phyloP scores from a whole-genome alignment of 371 early-diverging fungal genomes.

The Apophysomyces trapeziformis region DNA sequence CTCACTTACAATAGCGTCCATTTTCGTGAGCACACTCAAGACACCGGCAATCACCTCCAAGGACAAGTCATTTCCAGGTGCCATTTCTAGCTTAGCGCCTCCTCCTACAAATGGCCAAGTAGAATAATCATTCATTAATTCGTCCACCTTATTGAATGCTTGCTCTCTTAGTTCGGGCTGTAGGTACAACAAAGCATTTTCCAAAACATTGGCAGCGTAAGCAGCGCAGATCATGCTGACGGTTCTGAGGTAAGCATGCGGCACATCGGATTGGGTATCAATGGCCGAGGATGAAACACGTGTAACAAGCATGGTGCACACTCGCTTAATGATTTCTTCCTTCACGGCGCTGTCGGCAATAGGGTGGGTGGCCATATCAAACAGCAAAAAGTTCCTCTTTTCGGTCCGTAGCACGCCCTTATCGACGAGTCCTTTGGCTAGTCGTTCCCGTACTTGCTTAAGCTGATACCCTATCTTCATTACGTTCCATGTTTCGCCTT shows the following conservation, averaged over 20 bases:
- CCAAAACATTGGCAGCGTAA: constrained; percentile 94
- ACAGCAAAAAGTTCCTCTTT: constrained; percentile 91
- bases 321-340: constrained; percentile 81
- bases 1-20: constrained; percentile 83
- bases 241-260: constrained; percentile 66
- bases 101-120: constrained; percentile 72
- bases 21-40: constrained; percentile 82
- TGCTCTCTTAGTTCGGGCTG: constrained; percentile 86
- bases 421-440: constrained; percentile 96
- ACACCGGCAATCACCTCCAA: constrained; percentile 79
- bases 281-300: constrained; percentile 48
- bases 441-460: constrained; percentile 95
- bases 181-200: constrained; percentile 88
- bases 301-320: constrained; percentile 74
- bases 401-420: constrained; percentile 97
- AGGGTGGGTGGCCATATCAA: constrained; percentile 96
- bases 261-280: constrained; percentile 47
- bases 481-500: constrained; percentile 98
- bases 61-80: constrained; percentile 59
- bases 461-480: constrained; percentile 95
- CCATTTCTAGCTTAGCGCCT: constrained; percentile 63
- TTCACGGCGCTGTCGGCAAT: constrained; percentile 86
- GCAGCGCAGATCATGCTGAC: constrained; percentile 95
- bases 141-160: constrained; percentile 88
- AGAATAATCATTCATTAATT: constrained; percentile 85